A percentile compares a stretch with the other conserved stretches of the same genome.
Evolutionary conservation across 1,284 basidiomycete genomes (phyloP).

Genomic region (Cystobasidium sp.): DNA sequence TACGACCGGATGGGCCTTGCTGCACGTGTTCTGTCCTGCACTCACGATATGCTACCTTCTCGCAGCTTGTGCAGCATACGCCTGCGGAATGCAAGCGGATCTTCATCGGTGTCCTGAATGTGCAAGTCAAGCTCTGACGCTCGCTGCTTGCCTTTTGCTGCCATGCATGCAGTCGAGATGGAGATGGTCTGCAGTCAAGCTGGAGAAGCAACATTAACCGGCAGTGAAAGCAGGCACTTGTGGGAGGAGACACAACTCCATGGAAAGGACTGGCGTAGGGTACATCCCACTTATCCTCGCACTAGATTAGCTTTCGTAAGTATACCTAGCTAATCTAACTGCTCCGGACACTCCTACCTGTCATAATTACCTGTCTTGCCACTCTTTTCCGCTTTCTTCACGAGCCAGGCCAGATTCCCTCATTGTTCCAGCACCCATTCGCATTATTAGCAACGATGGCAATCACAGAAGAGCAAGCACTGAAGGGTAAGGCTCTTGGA

Average conservation of each 20-base stretch:
- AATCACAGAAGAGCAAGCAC: constrained; percentile 31
- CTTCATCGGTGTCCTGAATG: background rate
- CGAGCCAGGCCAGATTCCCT: background rate
- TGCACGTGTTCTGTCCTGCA: constrained; percentile 4
- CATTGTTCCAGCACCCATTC: background rate
- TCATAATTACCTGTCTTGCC: too few species aligned
- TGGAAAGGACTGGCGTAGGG: background rate
- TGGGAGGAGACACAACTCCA: background rate
- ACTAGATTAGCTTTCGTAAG: too few species aligned
- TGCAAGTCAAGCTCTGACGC: background rate
- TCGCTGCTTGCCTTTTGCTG: constrained; percentile 19
- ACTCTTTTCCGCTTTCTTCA: constrained; percentile 1
- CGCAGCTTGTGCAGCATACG: constrained; percentile 21
- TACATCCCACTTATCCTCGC: too few species aligned
- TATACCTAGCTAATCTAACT: too few species aligned
- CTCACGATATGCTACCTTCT: constrained; percentile 2
- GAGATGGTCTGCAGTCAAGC: background rate
- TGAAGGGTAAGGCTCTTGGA: background rate
- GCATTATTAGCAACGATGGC: background rate
- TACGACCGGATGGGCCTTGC: background rate
- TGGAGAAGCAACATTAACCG: background rate
- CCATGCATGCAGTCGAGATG: constrained; percentile 6
- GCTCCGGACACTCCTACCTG: too few species aligned
- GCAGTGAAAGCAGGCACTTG: background rate
- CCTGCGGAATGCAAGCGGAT: background rate